phyloP scores from a whole-genome alignment of 164 flowering plant genomes.

The Stephania cephalantha region DNA sequence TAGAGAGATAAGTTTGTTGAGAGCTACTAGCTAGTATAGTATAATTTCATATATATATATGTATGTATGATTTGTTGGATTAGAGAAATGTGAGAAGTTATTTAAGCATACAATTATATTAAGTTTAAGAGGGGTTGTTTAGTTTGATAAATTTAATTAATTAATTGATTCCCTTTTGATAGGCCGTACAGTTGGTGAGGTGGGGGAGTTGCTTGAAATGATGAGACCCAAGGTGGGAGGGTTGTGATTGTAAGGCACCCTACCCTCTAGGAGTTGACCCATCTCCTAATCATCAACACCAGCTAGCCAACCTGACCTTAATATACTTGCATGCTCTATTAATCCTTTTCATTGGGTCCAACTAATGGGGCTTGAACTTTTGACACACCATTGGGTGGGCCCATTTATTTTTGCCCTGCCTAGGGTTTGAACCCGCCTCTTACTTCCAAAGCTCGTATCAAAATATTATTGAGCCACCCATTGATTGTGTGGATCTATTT shows the following conservation, averaged over 20 bases:
- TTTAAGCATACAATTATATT: background rate
- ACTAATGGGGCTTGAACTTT: background rate
- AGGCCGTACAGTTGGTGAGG: slow-evolving; percentile 2
- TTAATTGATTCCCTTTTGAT: background rate
- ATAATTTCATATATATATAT: too few species aligned
- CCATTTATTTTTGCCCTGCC: too few species aligned
- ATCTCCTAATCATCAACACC: background rate
- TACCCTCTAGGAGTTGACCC: slow-evolving; percentile 3
- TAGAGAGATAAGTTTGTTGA: too few species aligned
- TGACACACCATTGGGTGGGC: background rate
- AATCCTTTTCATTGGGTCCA: background rate
- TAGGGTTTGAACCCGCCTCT: too few species aligned
- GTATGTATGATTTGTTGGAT: background rate
- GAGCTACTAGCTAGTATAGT: background rate
- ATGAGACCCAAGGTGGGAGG: background rate
- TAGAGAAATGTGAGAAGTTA: slow-evolving; percentile 1
- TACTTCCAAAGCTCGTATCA: too few species aligned
- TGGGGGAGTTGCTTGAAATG: background rate
- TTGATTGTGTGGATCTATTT: too few species aligned
- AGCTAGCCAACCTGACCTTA: background rate
- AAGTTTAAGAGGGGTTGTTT: background rate
- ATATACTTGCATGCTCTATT: background rate
- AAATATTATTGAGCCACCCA: too few species aligned
- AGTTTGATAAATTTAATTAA: background rate
- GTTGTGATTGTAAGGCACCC: background rate